Base-by-base conservation (phyloP, 495 filamentous ascomycete species). In the Lophiotrema nucula region DNA sequence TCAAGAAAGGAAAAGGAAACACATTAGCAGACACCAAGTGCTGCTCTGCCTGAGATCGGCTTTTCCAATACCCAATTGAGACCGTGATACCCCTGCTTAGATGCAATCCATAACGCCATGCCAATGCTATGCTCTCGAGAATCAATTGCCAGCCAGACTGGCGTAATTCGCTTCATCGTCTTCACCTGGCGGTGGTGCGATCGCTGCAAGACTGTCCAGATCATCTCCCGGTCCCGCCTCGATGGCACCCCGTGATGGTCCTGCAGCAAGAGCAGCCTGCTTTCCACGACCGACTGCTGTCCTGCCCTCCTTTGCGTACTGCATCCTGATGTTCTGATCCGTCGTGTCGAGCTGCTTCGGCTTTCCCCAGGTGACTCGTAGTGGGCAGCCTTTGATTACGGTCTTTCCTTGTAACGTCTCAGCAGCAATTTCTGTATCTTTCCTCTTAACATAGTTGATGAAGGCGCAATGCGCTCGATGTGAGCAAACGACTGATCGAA, bases 401-500 rank as follows among this genome's bases (percentile, higher is more conserved):
- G 89, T 90, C 58, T 87, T 89, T 1, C 95, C 93, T 71, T 96
- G 88, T 66, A 88, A 92, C 26, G 87, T 84, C 49, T 81, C 81
- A 0, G 95, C 88, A 0, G 93, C 93, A 22, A 77, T 83, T 71
- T 97, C 93, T 10, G 93, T 93, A 2, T 79, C 84, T 38, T 88
- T 82, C 48, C 95, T 84, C 23, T 82, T 87, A 50, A 87, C 80
- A 69, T 88, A 98, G 74, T 97, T 98, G 72, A 98, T 81, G 66
- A 96, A 98, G 0, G 95, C 93, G 66, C 89, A 96, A 67, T 97
- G 95, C 6, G 93, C 88, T 72, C 95, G 92, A 72, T 98, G 93
- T 12, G 91, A 95, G 72, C 95, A 96, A 44, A 97, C 85, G 18
- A 98, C 69, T 2, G 88, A 93, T 52, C 92, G 89, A 48, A 98